phyloP scores from a whole-genome alignment of 768 basidiomycete genomes.

The Mycena epipterygia region DNA sequence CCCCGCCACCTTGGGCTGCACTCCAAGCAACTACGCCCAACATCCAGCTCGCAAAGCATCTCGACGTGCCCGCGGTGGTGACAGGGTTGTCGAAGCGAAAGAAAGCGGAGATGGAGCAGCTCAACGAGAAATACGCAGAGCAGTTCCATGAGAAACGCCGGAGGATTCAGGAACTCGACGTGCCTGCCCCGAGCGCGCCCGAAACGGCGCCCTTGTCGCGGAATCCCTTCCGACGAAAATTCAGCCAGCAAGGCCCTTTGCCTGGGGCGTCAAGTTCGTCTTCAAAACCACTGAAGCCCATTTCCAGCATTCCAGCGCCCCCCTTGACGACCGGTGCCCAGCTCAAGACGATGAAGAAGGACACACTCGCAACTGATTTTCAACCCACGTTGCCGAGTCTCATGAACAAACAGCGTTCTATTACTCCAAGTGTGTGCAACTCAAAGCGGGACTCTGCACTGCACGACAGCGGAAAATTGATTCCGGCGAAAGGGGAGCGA shows the following conservation, averaged over 20 bases:
- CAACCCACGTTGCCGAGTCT: neutral
- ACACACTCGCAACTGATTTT: too few relatives aligned
- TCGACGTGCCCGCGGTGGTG: neutral
- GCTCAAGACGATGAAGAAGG: neutral
- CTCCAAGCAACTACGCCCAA: constrained; percentile 37
- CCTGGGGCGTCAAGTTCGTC: neutral
- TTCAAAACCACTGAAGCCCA: constrained; percentile 3
- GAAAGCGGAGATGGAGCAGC: constrained; percentile 23
- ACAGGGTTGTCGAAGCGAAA: constrained; percentile 20
- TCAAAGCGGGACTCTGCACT: neutral
- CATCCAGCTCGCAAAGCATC: constrained; percentile 3
- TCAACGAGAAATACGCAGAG: constrained; percentile 10
- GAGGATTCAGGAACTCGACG: constrained; percentile 7
- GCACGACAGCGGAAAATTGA: neutral
- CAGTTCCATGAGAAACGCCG: constrained; percentile 29
- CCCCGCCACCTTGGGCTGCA: constrained; percentile 52
- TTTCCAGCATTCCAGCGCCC: constrained; percentile 5
- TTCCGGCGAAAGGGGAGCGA: neutral
- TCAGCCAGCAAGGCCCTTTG: neutral
- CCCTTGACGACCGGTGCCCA: neutral
- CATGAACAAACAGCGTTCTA: neutral
- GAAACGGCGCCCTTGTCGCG: constrained; percentile 23
- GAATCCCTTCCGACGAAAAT: constrained; percentile 34
- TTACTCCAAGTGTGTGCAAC: neutral
- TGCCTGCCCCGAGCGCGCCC: neutral